phyloP scores from a whole-genome alignment of 2,329 filamentous ascomycete genomes.

The Pseudogymnoascus sp. region DNA sequence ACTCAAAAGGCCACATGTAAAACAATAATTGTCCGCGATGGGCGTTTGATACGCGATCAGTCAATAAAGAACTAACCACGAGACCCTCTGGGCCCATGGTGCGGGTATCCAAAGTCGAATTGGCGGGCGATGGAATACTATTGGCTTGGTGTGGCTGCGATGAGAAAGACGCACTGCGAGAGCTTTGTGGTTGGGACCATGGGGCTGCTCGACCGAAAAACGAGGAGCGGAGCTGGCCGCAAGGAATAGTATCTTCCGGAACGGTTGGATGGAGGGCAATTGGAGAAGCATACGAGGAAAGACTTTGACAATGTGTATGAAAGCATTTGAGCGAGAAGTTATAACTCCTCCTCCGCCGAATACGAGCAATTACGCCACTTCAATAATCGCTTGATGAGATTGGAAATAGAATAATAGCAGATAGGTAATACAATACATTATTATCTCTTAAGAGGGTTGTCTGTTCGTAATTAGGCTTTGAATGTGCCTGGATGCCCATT shows the following conservation, averaged over 20 bases:
- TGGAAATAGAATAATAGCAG: background rate
- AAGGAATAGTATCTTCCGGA: background rate
- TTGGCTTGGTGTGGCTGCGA: background rate
- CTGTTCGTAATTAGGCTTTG: background rate
- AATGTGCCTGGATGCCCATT: conserved; percentile 47
- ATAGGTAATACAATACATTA: conserved; percentile 4
- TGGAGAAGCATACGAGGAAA: background rate
- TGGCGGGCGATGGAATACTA: background rate
- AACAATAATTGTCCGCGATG: background rate
- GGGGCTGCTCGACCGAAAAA: background rate
- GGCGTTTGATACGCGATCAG: background rate
- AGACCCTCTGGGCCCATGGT: background rate
- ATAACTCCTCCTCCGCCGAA: background rate
- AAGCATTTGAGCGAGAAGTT: background rate
- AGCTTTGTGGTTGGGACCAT: background rate
- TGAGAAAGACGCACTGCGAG: background rate
- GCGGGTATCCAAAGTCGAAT: too few species aligned
- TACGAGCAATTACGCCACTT: background rate
- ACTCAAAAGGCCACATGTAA: background rate
- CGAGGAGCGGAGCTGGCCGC: background rate
- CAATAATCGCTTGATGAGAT: background rate
- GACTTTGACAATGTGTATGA: background rate
- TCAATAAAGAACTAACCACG: background rate
- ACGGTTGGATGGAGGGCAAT: background rate
- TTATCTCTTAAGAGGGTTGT: background rate